phyloP scores from a whole-genome alignment of 106 monocot species.

The Amphibolis antarctica region DNA sequence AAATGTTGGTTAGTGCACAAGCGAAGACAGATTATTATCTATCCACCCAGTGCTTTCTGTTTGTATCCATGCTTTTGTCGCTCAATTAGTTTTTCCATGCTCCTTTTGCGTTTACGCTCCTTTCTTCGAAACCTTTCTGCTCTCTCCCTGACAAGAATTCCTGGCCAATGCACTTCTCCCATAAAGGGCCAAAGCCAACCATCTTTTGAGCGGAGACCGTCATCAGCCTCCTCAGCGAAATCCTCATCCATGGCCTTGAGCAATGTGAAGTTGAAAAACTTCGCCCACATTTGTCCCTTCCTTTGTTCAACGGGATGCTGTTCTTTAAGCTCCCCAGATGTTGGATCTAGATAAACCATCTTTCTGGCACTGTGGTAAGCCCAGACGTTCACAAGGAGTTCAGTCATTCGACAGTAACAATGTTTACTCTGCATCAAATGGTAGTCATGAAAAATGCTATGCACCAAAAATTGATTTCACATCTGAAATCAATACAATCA shows the following conservation, averaged over 20 bases:
- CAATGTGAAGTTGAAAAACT: constrained; percentile 48
- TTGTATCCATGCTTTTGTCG: constrained; percentile 76
- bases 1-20: not conserved
- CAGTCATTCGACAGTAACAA: constrained; percentile 76
- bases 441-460: not conserved
- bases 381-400: constrained; percentile 85
- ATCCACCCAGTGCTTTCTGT: constrained; percentile 57
- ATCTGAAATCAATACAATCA: not conserved
- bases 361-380: constrained; percentile 83
- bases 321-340: constrained; percentile 45
- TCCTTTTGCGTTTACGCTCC: constrained; percentile 70
- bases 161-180: constrained; percentile 79
- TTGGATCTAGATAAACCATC: constrained; percentile 74
- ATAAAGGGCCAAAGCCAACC: constrained; percentile 75
- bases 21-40: not conserved
- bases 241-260: constrained; percentile 96
- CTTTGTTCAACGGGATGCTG: constrained; percentile 51
- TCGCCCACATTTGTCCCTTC: constrained; percentile 61
- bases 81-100: constrained; percentile 65
- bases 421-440: constrained; percentile 45
- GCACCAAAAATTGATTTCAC: not conserved
- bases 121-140: constrained; percentile 70
- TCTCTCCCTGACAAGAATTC: constrained; percentile 65
- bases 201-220: constrained; percentile 23
- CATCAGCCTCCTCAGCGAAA: constrained; percentile 83